phyloP scores from a whole-genome alignment of 2,329 filamentous ascomycete species.

The Alternaria triticimaculans region DNA sequence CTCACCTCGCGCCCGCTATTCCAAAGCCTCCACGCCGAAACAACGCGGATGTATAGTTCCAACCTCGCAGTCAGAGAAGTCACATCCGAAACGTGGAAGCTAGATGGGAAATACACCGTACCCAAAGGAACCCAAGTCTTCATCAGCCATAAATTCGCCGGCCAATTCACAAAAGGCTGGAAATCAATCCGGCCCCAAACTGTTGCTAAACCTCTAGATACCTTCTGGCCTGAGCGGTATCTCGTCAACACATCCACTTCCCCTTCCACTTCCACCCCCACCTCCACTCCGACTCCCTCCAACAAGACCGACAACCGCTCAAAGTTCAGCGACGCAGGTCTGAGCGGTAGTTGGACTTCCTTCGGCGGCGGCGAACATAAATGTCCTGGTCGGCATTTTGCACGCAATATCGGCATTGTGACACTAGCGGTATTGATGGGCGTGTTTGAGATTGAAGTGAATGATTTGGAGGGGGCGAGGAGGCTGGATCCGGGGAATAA shows the following conservation, averaged over 20 bases:
- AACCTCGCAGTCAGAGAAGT: constrained; percentile 13
- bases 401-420: constrained; percentile 21
- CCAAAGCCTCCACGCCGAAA: constrained; percentile 23
- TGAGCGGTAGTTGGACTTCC: constrained; percentile 19
- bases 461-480: background rate
- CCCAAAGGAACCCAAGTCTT: constrained; percentile 16
- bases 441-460: constrained; percentile 8
- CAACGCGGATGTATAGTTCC: constrained; percentile 14
- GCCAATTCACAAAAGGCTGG: constrained; percentile 14
- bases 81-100: too few species aligned
- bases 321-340: constrained; percentile 21
- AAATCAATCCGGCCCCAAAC: background rate
- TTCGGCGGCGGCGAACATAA: constrained; percentile 27
- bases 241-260: background rate
- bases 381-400: constrained; percentile 26
- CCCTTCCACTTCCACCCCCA: too few species aligned
- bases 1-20: constrained; percentile 19
- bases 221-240: constrained; percentile 25
- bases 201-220: constrained; percentile 3
- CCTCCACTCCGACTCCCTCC: too few species aligned
- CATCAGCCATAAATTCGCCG: constrained; percentile 13
- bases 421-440: constrained; percentile 13
- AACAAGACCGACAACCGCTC: background rate
- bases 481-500: background rate
- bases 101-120: constrained; percentile 22